Base-by-base conservation (phyloP, 2,329 filamentous ascomycete genomes). In the Talaromyces sp. region DNA sequence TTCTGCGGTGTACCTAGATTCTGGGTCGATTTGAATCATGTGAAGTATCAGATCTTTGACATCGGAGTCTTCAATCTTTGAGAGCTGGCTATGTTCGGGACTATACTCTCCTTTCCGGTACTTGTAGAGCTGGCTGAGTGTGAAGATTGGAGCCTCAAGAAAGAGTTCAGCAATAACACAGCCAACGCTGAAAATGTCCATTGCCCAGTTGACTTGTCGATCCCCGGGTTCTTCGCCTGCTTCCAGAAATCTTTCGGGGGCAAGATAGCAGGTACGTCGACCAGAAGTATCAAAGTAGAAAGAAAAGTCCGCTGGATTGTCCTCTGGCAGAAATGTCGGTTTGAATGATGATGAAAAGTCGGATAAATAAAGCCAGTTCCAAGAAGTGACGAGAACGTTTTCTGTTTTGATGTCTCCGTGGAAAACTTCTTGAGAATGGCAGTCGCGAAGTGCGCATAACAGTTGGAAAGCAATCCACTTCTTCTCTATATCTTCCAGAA, bases 331-430 rank as follows among this genome's bases (percentile, higher is more conserved):
- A 77, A 92, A 92, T 5, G 93, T 91, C 11, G 93, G 95, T 75
- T 99, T 99, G 81, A 96, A 98, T 0, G 91, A 90, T 0, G 94
- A 93, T 3, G 94, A 97, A 76, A 98, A 99, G 77, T 99, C 95
- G n/a, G 93, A 90, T 43, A 99, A 85, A 76, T 98, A 99, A 1
- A 99, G 85, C 95, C 96, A 99, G 80, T 98, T 97, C 95, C 95
- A 99, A 6, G 95, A 98, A 0, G 95, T 99, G 60, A 99, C 94
- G 58, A 99, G 83, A 40, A 96, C 88, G 73, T 99, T 99, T 78
- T 99, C 94, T 1, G 94, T 95, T 82, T 99, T 99, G 82, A 99
- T 98, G 74, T 99, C 96, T 65, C 95, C 96, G 75, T 99, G 95
- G 76, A 93, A 98, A 61, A 99, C 85, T 72, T 96, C 91, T 56